A percentile compares a stretch with the other conserved stretches of the same genome.
phyloP scores from a whole-genome alignment of 306 rosid species.

The Sicyos baderoa region DNA sequence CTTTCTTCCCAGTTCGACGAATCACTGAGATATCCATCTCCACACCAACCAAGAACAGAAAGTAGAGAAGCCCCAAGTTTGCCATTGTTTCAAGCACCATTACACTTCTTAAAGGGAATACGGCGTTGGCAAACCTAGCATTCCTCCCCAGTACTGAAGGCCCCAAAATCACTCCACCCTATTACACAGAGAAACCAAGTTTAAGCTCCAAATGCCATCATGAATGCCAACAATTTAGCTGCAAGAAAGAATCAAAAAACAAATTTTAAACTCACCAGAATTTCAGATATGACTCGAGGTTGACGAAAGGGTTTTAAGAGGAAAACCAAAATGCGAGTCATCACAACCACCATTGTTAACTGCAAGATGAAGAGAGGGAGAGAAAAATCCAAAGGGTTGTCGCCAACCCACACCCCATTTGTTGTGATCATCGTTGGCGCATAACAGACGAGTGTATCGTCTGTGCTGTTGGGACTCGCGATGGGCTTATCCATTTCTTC shows the following conservation, averaged over 20 bases:
- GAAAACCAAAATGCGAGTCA: slow-evolving; percentile 59
- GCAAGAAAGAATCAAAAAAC: background rate
- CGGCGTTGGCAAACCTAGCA: slow-evolving; percentile 20
- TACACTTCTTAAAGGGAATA: slow-evolving; percentile 71
- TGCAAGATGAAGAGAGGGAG: slow-evolving; percentile 89
- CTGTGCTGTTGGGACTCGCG: slow-evolving; percentile 12
- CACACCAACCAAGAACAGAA: slow-evolving; percentile 67
- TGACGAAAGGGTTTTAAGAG: slow-evolving; percentile 79
- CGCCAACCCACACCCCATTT: slow-evolving; percentile 89
- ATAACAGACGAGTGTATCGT: slow-evolving; percentile 50
- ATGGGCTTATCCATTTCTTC: background rate
- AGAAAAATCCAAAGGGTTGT: slow-evolving; percentile 85
- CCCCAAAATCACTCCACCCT: slow-evolving; percentile 82
- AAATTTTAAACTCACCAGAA: slow-evolving; percentile 38
- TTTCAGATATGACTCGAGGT: slow-evolving; percentile 87
- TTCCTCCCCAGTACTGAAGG: slow-evolving; percentile 68
- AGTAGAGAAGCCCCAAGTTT: slow-evolving; percentile 70
- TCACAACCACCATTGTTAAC: slow-evolving; percentile 50
- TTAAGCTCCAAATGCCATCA: slow-evolving; percentile 8
- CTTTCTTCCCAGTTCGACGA: slow-evolving; percentile 46
- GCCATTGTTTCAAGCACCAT: slow-evolving; percentile 82
- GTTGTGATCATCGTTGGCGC: slow-evolving; percentile 86
- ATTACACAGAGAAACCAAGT: background rate
- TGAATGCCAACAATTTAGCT: background rate
- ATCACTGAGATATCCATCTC: slow-evolving; percentile 69